Conservation (phyloP, 2,329 filamentous ascomycete species). For the Neurospora sp. region DNA sequence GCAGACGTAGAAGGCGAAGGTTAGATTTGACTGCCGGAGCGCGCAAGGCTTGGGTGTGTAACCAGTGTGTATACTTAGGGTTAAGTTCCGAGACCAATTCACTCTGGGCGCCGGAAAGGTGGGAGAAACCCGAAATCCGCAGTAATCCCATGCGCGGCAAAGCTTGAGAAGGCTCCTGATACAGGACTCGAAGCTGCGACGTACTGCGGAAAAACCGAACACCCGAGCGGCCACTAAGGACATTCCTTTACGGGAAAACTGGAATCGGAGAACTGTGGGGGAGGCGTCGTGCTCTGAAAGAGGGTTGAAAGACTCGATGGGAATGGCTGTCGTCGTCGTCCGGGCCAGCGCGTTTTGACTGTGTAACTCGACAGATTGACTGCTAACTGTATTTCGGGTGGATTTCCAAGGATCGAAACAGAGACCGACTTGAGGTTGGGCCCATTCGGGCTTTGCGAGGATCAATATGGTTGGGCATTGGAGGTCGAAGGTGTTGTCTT, state of each 20-base stretch:
- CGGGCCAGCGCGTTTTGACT: conserved; percentile 12
- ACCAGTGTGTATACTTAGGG: conserved; percentile 75
- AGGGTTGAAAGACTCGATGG: conserved; percentile 33
- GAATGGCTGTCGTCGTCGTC: conserved; percentile 8
- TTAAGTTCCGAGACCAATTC: conserved; percentile 84
- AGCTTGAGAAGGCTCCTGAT: conserved; percentile 38
- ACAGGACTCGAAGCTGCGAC: conserved; percentile 53
- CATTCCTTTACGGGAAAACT: conserved; percentile 59
- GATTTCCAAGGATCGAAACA: conserved; percentile 15
- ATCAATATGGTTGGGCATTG: conserved; percentile 8
- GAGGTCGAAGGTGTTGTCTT: conserved; percentile 2
- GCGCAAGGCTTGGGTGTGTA: conserved; percentile 50
- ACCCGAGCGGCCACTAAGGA: conserved; percentile 35
- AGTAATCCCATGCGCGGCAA: conserved; percentile 35
- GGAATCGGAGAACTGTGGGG: conserved; percentile 68
- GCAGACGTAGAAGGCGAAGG: conserved; percentile 50
- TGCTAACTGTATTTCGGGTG: conserved; percentile 20
- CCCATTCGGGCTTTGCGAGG: conserved; percentile 18
- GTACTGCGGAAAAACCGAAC: conserved; percentile 33
- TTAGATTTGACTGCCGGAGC: conserved; percentile 45
- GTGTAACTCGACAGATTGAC: conserved; percentile 26
- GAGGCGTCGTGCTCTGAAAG: conserved; percentile 58
- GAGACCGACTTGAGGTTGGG: conserved; percentile 5
- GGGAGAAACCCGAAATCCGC: conserved; percentile 26
- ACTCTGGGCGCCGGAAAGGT: conserved; percentile 32